Conservation (phyloP, 1,284 basidiomycete species). For the Nidula niveotomentosa region DNA sequence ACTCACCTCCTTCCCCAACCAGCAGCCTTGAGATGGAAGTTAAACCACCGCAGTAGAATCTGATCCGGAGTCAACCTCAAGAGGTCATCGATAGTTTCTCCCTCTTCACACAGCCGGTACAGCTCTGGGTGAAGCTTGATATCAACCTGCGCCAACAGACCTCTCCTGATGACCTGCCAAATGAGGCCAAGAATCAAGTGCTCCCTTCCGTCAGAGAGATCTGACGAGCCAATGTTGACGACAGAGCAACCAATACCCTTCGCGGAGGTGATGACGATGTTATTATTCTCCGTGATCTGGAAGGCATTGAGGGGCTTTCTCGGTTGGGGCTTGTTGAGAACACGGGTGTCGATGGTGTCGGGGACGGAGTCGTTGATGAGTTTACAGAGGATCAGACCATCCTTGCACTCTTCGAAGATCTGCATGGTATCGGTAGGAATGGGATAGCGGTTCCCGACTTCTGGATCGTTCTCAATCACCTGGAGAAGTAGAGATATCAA, state of each 20-base stretch:
- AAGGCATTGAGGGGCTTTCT: constrained; percentile 89
- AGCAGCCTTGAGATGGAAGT: constrained; percentile 96
- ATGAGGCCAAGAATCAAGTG: constrained; percentile 98
- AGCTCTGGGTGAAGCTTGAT: constrained; percentile 98
- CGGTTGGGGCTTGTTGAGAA: constrained; percentile 84
- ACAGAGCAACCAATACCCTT: constrained; percentile 98
- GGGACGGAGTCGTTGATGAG: constrained; percentile 99
- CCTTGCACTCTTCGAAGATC: constrained; percentile 95
- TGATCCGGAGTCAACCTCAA: constrained; percentile 94
- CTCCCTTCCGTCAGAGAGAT: constrained; percentile 92
- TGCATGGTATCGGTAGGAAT: constrained; percentile 99
- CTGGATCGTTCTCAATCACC: constrained; percentile 90
- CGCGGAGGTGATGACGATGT: constrained; percentile 97
- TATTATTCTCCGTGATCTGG: constrained; percentile 99
- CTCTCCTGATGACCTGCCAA: constrained; percentile 97
- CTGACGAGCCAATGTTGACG: constrained; percentile 95
- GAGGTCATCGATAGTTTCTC: constrained; percentile 95
- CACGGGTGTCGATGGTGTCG: constrained; percentile 98
- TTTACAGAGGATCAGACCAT: constrained; percentile 96
- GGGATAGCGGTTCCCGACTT: constrained; percentile 82
- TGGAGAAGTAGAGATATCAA: constrained; percentile 23
- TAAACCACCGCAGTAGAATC: constrained; percentile 97
- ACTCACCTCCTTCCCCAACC: constrained; percentile 82
- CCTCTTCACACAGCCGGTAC: constrained; percentile 94
- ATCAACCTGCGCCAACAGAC: constrained; percentile 93